Base-by-base conservation (phyloP, 192 early-diverging fungal species). In the Backusella circina region DNA sequence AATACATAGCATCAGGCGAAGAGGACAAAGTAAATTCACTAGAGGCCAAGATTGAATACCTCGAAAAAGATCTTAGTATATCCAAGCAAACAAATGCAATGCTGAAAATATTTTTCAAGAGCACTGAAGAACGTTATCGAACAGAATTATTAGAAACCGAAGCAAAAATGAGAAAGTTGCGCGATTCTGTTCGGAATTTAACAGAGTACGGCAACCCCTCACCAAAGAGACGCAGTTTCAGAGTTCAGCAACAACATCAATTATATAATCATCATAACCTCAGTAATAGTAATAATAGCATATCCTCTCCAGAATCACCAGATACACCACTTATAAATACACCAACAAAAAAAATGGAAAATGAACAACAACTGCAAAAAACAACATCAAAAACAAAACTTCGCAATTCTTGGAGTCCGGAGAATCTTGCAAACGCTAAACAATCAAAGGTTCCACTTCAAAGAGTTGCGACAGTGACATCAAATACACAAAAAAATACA, bases 41-140 rank as follows among this genome's bases (percentile, higher is more conserved):
- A 5, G 73, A 81, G 13, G 35, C 64, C 4, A 81, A 77, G 36
- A 77, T 74, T 33, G 75, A 81, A 36, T 70, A 67, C 6, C 57
- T 81, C 2, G 79, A 81, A 36, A 38, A 74, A 38, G 71, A 72
- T n/a, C 68, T 81, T 5, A 72, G 71, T 26, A 64, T 76, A 31
- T 76, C 79, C 3, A 81, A 73, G 13, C 75, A 77, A 44, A 76
- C 79, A 7, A 77, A 77, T n/a, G 65, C 67, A 21, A 77, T 72
- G 50, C 31, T 81, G 30, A 70, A 70, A 12, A 70, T 70, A 41
- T 70, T 70, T 26, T 70, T 70, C 28, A 70, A 70, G 28, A 70
- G 69, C 1, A 70, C 69, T 23, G 69, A 70, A 41, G 72, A 81
- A 54, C 57, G 79, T 74, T 41, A 44, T 57, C 15, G 71, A 81